Percentiles rank a stretch among this genome's conserved stretches.
Evolutionary conservation across 176 grass and related monocot species (phyloP).

Genomic region (Bothriochloa decipiens): DNA sequence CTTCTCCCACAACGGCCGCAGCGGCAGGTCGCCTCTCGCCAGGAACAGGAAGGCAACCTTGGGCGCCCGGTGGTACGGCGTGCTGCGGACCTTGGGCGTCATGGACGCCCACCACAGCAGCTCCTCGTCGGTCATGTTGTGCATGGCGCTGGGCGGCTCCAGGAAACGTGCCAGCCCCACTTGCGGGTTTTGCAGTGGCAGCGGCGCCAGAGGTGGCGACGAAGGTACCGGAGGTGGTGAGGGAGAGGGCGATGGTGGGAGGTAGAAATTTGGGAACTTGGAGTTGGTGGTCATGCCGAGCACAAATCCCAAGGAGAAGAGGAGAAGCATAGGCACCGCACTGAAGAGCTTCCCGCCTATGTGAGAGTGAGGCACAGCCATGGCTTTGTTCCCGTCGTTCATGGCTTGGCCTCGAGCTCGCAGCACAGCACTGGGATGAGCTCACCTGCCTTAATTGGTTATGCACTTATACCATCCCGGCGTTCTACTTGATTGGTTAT

Average conservation of each 20-base stretch:
- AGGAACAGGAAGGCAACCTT: slow-evolving; percentile 91
- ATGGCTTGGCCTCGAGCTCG: no score
- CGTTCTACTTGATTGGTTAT: no score
- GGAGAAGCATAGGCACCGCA: no score
- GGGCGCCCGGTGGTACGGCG: slow-evolving; percentile 39
- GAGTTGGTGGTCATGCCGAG: no score
- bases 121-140: slow-evolving; percentile 70
- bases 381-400: no score
- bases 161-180: slow-evolving; percentile 5
- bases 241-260: background rate
- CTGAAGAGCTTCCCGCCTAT: no score
- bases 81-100: slow-evolving; percentile 43
- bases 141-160: slow-evolving; percentile 17
- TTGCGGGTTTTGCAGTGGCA: background rate
- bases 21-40: slow-evolving; percentile 48
- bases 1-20: slow-evolving; percentile 77
- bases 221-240: background rate
- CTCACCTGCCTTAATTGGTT: no score
- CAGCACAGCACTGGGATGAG: no score
- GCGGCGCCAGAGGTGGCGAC: background rate
- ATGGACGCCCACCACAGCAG: slow-evolving; percentile 68
- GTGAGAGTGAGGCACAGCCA: no score
- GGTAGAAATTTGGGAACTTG: background rate
- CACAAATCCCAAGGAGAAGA: no score
- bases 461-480: no score